Conservation (phyloP, 2,329 filamentous ascomycete genomes). For the Truncatella angustata region DNA sequence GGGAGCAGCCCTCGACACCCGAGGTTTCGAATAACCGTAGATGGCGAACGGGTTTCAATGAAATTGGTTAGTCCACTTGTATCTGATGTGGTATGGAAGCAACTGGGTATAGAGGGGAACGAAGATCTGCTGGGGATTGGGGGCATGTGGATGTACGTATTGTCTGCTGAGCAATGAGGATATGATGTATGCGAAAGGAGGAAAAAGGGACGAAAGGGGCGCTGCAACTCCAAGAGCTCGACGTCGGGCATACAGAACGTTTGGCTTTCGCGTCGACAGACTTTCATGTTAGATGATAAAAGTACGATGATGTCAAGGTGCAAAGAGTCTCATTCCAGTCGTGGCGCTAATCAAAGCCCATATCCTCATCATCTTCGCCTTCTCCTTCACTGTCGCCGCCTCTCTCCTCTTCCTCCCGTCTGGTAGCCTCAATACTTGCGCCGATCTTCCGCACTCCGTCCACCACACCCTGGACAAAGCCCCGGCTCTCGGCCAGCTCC, state of each 20-base stretch:
- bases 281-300: not conserved
- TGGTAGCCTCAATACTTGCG: conserved; percentile 72
- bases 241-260: too few species aligned
- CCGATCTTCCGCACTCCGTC: conserved; percentile 85
- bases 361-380: conserved; percentile 61
- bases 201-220: too few species aligned
- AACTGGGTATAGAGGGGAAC: not conserved
- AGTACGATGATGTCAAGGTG: not conserved
- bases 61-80: not conserved
- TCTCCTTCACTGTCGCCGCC: conserved; percentile 56
- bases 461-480: conserved; percentile 81
- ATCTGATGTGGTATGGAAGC: not conserved
- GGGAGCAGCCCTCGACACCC: not conserved
- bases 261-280: not conserved
- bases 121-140: too few species aligned
- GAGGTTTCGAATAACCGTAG: not conserved
- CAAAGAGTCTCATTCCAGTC: not conserved
- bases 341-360: conserved; percentile 24
- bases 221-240: too few species aligned
- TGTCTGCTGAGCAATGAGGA: not conserved
- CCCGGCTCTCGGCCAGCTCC: conserved; percentile 85
- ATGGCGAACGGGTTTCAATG: not conserved
- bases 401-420: conserved; percentile 75
- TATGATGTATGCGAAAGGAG: too few species aligned
- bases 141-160: not conserved